A percentile compares a stretch with the other conserved stretches of the same genome.
Evolutionary conservation across 768 basidiomycete genomes (phyloP).

Genomic region (Auricularia sp.): DNA sequence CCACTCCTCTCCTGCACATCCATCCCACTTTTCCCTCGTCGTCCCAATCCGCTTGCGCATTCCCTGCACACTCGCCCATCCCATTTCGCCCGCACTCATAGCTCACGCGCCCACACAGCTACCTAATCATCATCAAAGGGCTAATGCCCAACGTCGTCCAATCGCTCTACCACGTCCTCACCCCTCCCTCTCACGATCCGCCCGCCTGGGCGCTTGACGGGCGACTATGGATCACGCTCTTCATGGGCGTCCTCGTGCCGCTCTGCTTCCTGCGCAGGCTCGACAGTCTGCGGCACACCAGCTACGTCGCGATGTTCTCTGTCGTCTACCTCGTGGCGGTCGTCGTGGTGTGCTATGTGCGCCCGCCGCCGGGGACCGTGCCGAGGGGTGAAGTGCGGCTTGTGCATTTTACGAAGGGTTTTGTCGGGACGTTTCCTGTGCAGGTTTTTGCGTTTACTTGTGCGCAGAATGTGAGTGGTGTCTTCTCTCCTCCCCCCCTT

Average conservation of each 20-base stretch:
- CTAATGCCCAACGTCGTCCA: conserved; percentile 85
- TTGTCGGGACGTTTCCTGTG: conserved; percentile 82
- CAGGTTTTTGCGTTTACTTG: conserved; percentile 92
- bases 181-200: conserved; percentile 27
- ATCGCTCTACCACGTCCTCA: conserved; percentile 71
- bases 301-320: conserved; percentile 83
- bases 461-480: conserved; percentile 67
- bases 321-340: conserved; percentile 74
- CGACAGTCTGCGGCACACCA: conserved; percentile 81
- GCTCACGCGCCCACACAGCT: conserved; percentile 31
- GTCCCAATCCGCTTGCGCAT: no score
- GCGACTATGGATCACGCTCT: conserved; percentile 70
- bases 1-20: no score
- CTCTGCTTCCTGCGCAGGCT: conserved; percentile 74
- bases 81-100: no score
- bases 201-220: conserved; percentile 71
- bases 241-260: conserved; percentile 69
- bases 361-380: conserved; percentile 55
- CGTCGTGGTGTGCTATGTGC: conserved; percentile 71
- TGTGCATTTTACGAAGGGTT: conserved; percentile 65
- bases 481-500: conserved; percentile 5
- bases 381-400: conserved; percentile 56
- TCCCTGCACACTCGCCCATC: no score
- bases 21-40: no score
- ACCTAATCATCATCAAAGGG: conserved; percentile 86